Percentiles rank a stretch among this genome's conserved stretches.
These are phyloP conservation scores for Nasturtium officinale DNA, from an alignment of 345 rosid species.

Conservation along the genomic window DNA sequence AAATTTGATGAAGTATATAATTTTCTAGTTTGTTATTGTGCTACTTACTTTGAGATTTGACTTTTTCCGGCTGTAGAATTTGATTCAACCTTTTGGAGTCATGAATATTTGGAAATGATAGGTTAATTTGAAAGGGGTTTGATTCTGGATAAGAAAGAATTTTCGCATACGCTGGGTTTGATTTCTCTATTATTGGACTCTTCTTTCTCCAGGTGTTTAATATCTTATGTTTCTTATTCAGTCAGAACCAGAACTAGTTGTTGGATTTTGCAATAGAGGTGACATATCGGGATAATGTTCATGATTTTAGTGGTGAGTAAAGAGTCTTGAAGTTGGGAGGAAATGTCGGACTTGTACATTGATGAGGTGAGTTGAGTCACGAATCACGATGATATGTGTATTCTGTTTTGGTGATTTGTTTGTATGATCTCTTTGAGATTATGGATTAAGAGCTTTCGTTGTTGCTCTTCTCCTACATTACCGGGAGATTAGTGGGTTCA, in stretches of 20 bases:
- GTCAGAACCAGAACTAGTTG: constrained; percentile 52
- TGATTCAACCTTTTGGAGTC: constrained; percentile 1
- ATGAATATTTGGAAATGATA: not conserved
- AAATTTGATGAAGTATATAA: not conserved
- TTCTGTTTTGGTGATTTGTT: constrained; percentile 13
- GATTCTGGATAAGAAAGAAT: constrained; percentile 30
- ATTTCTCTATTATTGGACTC: constrained; percentile 2
- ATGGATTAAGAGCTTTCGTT: constrained; percentile 29
- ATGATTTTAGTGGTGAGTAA: constrained; percentile 59
- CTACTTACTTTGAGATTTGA: constrained; percentile 14
- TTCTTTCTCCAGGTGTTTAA: constrained; percentile 22
- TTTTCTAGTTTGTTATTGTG: not conserved
- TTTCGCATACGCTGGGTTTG: not conserved
- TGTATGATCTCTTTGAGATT: constrained; percentile 28
- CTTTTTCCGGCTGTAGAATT: constrained; percentile 2
- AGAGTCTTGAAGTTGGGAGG: constrained; percentile 51
- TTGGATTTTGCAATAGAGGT: constrained; percentile 48
- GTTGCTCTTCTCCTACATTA: constrained; percentile 17
- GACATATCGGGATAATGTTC: constrained; percentile 48
- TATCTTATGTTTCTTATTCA: constrained; percentile 44
- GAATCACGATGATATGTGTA: constrained; percentile 4
- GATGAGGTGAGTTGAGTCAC: constrained; percentile 58
- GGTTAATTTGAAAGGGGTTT: constrained; percentile 8
- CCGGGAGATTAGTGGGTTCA: not conserved
- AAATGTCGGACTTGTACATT: constrained; percentile 76